Evolutionary conservation across 1,139 yeast genomes (phyloP).

Genomic region (Pichia sp.): DNA sequence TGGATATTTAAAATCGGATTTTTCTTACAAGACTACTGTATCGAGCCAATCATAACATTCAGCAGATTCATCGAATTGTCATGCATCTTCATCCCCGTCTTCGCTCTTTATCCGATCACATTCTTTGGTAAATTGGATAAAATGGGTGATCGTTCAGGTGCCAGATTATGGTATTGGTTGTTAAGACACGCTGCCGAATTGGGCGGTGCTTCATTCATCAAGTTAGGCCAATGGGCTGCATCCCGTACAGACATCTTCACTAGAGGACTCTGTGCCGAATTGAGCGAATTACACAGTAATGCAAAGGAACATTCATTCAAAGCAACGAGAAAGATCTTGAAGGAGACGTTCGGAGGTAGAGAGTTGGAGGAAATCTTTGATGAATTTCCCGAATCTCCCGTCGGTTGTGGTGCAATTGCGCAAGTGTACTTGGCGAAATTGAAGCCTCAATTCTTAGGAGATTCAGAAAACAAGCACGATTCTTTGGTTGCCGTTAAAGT

Average conservation of each 20-base stretch:
- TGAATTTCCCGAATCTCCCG: slow-evolving; percentile 69
- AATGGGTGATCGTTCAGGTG: slow-evolving; percentile 55
- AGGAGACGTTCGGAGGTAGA: slow-evolving; percentile 54
- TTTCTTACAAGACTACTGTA: slow-evolving; percentile 46
- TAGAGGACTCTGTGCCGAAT: slow-evolving; percentile 69
- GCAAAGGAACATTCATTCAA: slow-evolving; percentile 70
- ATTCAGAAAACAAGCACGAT: slow-evolving; percentile 34
- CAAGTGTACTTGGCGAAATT: slow-evolving; percentile 85
- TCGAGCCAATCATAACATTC: slow-evolving; percentile 70
- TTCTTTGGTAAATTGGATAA: slow-evolving; percentile 50
- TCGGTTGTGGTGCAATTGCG: slow-evolving; percentile 98
- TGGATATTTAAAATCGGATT: slow-evolving; percentile 40
- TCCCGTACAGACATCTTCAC: slow-evolving; percentile 96
- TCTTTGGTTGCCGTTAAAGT: slow-evolving; percentile 87
- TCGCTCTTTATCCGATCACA: slow-evolving; percentile 63
- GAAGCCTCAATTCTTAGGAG: slow-evolving; percentile 42
- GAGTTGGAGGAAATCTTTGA: slow-evolving; percentile 76
- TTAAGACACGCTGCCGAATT: slow-evolving; percentile 69
- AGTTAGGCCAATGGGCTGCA: slow-evolving; percentile 99
- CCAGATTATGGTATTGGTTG: slow-evolving; percentile 67
- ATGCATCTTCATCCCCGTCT: slow-evolving; percentile 66
- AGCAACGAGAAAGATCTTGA: slow-evolving; percentile 58
- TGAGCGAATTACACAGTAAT: slow-evolving; percentile 78
- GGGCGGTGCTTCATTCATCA: slow-evolving; percentile 95
- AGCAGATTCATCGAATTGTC: slow-evolving; percentile 69